Percentiles rank a stretch among this genome's conserved stretches.
Evolutionary conservation across 1,284 basidiomycete genomes (phyloP).

Genomic region (Sanghuangporus baumii): DNA sequence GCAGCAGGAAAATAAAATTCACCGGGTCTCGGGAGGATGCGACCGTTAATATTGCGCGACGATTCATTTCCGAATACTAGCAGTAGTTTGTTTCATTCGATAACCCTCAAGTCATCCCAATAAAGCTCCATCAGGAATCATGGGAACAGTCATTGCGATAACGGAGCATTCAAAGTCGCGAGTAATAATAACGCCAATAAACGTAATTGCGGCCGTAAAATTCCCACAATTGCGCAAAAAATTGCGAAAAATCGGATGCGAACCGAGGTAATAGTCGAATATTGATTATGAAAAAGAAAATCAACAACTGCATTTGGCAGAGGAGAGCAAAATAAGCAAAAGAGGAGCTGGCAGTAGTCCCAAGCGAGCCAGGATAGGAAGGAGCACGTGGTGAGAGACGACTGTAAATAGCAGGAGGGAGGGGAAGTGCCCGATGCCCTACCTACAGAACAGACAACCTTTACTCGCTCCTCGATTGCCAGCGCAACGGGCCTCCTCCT

Average conservation of each 20-base stretch:
- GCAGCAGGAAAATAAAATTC: background rate
- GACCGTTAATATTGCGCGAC: background rate
- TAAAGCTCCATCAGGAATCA: background rate
- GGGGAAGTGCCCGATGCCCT: background rate
- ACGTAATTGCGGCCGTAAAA: background rate
- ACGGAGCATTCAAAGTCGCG: background rate
- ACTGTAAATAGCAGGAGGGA: background rate
- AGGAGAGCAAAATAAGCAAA: background rate
- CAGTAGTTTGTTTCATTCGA: background rate
- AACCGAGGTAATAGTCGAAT: background rate
- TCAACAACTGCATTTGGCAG: background rate
- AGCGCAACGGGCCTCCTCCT: conserved; percentile 8
- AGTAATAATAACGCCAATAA: background rate
- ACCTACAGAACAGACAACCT: background rate
- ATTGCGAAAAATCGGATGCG: background rate
- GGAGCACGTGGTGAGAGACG: background rate
- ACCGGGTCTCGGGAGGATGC: background rate
- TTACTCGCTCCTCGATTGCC: conserved; percentile 10
- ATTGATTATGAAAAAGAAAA: background rate
- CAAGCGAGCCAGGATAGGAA: conserved; percentile 9
- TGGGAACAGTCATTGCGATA: background rate
- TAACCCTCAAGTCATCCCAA: background rate
- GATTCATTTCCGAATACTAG: background rate
- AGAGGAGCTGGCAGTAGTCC: background rate
- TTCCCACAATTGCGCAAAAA: background rate